phyloP scores from a whole-genome alignment of 1,284 basidiomycete genomes.

The Trametes hirsuta region DNA sequence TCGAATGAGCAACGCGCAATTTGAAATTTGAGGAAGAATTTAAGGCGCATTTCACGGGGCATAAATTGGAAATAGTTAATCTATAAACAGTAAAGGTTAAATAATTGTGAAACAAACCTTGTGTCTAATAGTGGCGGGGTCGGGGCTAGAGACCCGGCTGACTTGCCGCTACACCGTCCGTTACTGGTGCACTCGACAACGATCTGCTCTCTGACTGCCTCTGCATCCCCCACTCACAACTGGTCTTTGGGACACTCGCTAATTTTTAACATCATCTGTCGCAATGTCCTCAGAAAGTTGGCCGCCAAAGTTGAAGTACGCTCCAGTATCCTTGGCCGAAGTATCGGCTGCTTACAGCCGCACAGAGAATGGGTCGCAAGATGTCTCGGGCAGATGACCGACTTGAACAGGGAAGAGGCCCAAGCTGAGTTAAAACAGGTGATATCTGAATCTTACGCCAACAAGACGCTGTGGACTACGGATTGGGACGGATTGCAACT shows the following conservation, averaged over 20 bases:
- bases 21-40: not conserved
- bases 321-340: not conserved
- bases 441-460: conserved; percentile 81
- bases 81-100: not conserved
- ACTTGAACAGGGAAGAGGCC: conserved; percentile 73
- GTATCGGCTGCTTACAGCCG: conserved; percentile 3
- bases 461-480: conserved; percentile 83
- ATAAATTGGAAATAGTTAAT: too few species aligned
- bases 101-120: conserved; percentile 4
- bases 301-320: conserved; percentile 44
- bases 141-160: not conserved
- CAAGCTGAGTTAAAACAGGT: conserved; percentile 84
- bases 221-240: not conserved
- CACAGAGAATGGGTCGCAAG: conserved; percentile 83
- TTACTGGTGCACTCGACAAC: not conserved
- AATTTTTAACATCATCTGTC: not conserved
- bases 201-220: not conserved
- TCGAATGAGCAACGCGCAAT: not conserved
- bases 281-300: conserved; percentile 41
- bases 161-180: too few species aligned
- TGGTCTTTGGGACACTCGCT: not conserved
- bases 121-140: conserved; percentile 1
- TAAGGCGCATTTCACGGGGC: not conserved
- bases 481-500: conserved; percentile 86
- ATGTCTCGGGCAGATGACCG: conserved; percentile 82